Evolutionary conservation across 2,329 filamentous ascomycete species (phyloP), one percentile per base, ranked within the genome.

Genomic region (Aspergillus persii): DNA sequence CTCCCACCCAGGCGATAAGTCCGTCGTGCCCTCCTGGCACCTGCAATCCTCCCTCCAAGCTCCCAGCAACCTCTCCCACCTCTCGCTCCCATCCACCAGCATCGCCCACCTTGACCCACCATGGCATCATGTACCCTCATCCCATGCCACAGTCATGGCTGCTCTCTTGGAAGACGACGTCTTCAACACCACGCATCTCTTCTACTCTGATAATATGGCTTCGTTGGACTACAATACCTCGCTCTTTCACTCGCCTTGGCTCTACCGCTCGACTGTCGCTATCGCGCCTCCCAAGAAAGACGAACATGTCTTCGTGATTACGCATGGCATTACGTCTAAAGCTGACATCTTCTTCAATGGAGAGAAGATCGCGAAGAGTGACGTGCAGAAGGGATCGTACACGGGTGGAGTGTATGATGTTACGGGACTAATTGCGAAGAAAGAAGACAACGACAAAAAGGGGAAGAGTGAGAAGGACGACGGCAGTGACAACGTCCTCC

Each of bases 341-440:
- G 86, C 83, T 1, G 85, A 88, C 62, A 79, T 89, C 5, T 86
- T 79, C 59, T 61, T 88, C 52, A 88, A 88, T 58, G 84, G 85
- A 11, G 71, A 75, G 31, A 72, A 80, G 58, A 69, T 88, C 15
- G 84, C 78, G 2, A 77, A 77, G 30, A 81, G 78, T 4, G 64
- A 74, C 0, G 63, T 73, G 6, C 85, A 88, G 63, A 77, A 77
- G 8, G 86, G 86, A 2, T 77, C 85, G 0, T 88, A 87, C 53
- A 81, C 72, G 0, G 86, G 86, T 0, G 77, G 81, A 39, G 75
- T 72, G 2, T 86, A 84, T 66, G 83, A 88, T 26, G 73, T 89
- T 29, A 84, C 84, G 0, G 12, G 15, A 6, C n/a, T 41, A 12
- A 15, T 41, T n/a, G 36, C 15, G 4, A 39, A 15, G 36, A 11